Conservation (phyloP, 371 early-diverging fungal species). For the Mortierella sp. region DNA sequence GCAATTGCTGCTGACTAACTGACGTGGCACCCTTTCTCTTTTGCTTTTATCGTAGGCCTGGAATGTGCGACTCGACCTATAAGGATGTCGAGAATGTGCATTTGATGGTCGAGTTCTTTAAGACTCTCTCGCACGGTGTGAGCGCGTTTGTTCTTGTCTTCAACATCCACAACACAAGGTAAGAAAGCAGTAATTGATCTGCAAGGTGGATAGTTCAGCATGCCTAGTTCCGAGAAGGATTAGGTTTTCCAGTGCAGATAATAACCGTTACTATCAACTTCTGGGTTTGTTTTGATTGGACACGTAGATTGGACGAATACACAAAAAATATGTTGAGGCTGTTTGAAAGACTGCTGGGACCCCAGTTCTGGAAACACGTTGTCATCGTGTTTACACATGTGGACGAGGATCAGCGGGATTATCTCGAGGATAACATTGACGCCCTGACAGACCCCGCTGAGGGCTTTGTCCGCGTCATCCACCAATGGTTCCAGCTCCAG, state of each 20-base stretch:
- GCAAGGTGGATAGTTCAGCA: neutral
- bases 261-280: neutral
- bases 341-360: slow-evolving; percentile 71
- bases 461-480: slow-evolving; percentile 66
- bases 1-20: neutral
- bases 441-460: slow-evolving; percentile 65
- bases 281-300: neutral
- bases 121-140: slow-evolving; percentile 69
- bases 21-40: neutral
- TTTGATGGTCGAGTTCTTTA: slow-evolving; percentile 72
- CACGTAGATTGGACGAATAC: slow-evolving; percentile 66
- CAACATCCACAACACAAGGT: slow-evolving; percentile 61
- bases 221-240: too few relatives aligned
- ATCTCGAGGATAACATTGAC: slow-evolving; percentile 70
- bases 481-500: slow-evolving; percentile 52
- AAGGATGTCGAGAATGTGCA: slow-evolving; percentile 69
- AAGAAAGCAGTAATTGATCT: neutral
- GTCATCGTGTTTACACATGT: slow-evolving; percentile 75
- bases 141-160: slow-evolving; percentile 76
- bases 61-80: slow-evolving; percentile 67
- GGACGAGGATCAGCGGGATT: slow-evolving; percentile 70
- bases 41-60: slow-evolving; percentile 52
- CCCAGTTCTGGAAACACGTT: slow-evolving; percentile 74
- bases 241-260: neutral
- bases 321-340: slow-evolving; percentile 73